These are phyloP conservation scores for Suillus plorans DNA, from an alignment of 768 basidiomycete species.

Conservation along the genomic window DNA sequence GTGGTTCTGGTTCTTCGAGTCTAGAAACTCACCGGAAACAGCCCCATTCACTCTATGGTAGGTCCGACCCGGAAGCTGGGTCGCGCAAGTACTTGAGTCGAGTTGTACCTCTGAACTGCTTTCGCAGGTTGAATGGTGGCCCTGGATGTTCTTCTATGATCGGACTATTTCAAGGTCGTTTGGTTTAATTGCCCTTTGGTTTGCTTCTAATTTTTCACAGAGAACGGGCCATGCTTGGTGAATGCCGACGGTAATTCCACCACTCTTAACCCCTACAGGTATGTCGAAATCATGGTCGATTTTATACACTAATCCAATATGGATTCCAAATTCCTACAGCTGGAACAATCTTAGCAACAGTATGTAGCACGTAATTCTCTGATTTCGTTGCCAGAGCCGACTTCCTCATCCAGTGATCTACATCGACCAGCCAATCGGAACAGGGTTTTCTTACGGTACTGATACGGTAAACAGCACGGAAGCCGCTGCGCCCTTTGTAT, in stretches of 20 bases:
- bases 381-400: background rate
- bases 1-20: slow-evolving; percentile 81
- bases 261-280: slow-evolving; percentile 61
- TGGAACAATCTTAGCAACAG: slow-evolving; percentile 73
- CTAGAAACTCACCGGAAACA: slow-evolving; percentile 55
- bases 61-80: background rate
- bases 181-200: background rate
- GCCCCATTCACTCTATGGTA: slow-evolving; percentile 70
- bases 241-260: slow-evolving; percentile 54
- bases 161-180: slow-evolving; percentile 59
- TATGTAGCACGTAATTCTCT: slow-evolving; percentile 28
- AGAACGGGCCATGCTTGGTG: slow-evolving; percentile 65
- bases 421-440: slow-evolving; percentile 68
- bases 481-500: no score
- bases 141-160: slow-evolving; percentile 67
- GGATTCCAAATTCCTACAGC: slow-evolving; percentile 26
- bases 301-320: no score
- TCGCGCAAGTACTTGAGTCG: background rate
- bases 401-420: slow-evolving; percentile 51
- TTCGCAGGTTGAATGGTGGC: slow-evolving; percentile 53
- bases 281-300: slow-evolving; percentile 1
- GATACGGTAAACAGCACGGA: no score
- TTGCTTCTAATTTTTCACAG: slow-evolving; percentile 26
- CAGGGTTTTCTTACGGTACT: slow-evolving; percentile 15
- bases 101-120: background rate